Evolutionary conservation across 163 green algal species (phyloP).

Genomic region (Chlamydomonas reinhardtii): DNA sequence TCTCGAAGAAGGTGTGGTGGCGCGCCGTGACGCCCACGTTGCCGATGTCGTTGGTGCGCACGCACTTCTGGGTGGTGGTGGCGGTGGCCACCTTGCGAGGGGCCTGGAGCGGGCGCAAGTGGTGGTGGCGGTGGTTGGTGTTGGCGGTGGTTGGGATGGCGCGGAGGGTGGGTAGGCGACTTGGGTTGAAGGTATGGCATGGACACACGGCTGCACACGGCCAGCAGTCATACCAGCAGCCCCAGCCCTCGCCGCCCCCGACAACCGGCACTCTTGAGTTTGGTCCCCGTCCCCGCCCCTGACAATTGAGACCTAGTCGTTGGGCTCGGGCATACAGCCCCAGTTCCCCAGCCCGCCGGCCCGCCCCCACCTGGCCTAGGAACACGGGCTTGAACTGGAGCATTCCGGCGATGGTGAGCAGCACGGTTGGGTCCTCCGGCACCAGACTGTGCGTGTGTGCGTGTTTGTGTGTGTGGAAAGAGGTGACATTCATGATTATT

Average conservation of each 20-base stretch:
- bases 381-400: slow-evolving; percentile 98
- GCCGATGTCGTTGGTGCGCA: slow-evolving; percentile 97
- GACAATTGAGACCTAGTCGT: too few species aligned
- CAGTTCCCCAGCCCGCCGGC: too few species aligned
- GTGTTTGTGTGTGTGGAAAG: too few species aligned
- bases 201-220: too few species aligned
- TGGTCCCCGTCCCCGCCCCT: too few species aligned
- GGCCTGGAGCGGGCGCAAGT: too few species aligned
- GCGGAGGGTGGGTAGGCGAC: not conserved
- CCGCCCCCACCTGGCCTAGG: slow-evolving; percentile 88
- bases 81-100: slow-evolving; percentile 73
- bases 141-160: not conserved
- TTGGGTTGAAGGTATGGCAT: not conserved
- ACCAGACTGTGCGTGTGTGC: slow-evolving; percentile 71
- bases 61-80: slow-evolving; percentile 96
- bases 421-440: slow-evolving; percentile 94
- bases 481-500: too few species aligned
- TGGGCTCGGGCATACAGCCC: too few species aligned
- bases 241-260: too few species aligned
- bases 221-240: too few species aligned
- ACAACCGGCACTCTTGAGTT: too few species aligned
- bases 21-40: slow-evolving; percentile 95
- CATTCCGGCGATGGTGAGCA: slow-evolving; percentile 98
- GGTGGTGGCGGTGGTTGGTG: not conserved
- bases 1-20: slow-evolving; percentile 99